Evolutionary conservation across 2,329 filamentous ascomycete genomes (phyloP), one percentile per base, ranked within the genome.

Genomic region (Apiospora koreana): DNA sequence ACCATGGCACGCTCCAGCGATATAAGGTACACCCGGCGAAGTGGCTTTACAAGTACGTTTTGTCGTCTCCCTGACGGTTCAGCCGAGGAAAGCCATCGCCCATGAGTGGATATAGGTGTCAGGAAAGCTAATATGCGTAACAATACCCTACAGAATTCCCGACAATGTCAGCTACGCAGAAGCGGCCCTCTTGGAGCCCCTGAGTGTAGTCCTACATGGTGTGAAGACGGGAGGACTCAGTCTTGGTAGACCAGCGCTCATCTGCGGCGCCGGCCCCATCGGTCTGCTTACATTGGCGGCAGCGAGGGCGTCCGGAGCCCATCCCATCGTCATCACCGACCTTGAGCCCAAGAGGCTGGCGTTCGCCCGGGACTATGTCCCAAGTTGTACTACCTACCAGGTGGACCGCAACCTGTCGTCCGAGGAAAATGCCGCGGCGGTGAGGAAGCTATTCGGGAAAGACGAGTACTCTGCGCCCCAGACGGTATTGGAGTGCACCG

Each of bases 221-320:
- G 84, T 92, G 70, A 81, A 84, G 41, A 83, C 83, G 0, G 86
- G 86, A 1, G 82, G 84, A 2, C 79, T 92, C 21, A 81, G 81
- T 2, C 82, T 91, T 7, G 89, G 90, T 25, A 83, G 84, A 1
- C 85, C 85, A 7, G 84, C 84, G 1, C 80, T 91, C 0, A 81
- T 92, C 62, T 91, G 87, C 72, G 89, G 90, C 31, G 89, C 89
- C 14, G 89, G 89, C 0, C 89, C 89, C 1, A 91, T 92, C 69
- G 89, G 90, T 0, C 82, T 92, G 14, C 85, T 90, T 69, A 82
- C 88, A 21, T 78, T 89, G 72, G 86, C 87, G 1, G 85, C 86
- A 0, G 88, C 89, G 1, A 83, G 86, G 43, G 89, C 89, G 0
- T 90, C 87, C 0, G 90, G 89, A 0, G 89, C 89, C 1, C 85